Percentiles rank a stretch among this genome's conserved stretches.
phyloP scores from a whole-genome alignment of 1,139 yeast genomes.

The Hansenula sp. region DNA sequence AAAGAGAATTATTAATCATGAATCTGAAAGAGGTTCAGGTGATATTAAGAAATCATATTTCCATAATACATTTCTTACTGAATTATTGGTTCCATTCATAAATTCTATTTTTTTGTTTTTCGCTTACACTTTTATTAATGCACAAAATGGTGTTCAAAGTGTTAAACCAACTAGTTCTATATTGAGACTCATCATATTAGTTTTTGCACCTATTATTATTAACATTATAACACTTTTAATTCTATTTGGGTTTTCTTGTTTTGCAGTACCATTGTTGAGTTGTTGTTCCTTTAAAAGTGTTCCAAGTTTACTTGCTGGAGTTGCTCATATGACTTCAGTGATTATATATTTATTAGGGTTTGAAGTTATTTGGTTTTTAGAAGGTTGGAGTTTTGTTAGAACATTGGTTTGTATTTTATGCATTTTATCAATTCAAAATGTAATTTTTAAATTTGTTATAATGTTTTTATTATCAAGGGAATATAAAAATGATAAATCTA shows the following conservation, averaged over 20 bases:
- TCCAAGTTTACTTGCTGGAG: slow-evolving; percentile 37
- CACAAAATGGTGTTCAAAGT: slow-evolving; percentile 58
- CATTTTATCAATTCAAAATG: slow-evolving; percentile 49
- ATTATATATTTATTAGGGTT: slow-evolving; percentile 49
- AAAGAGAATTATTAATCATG: slow-evolving; percentile 31
- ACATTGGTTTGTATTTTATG: slow-evolving; percentile 56
- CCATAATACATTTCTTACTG: slow-evolving; percentile 47
- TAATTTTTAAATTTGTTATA: slow-evolving; percentile 43
- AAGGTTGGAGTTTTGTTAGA: slow-evolving; percentile 57
- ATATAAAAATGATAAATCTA: slow-evolving; percentile 47
- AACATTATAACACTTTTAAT: slow-evolving; percentile 40
- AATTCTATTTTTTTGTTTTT: slow-evolving; percentile 39
- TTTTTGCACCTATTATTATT: slow-evolving; percentile 48
- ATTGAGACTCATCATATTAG: slow-evolving; percentile 45
- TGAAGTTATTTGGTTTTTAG: slow-evolving; percentile 58
- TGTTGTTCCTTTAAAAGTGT: slow-evolving; percentile 34
- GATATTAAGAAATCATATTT: slow-evolving; percentile 39
- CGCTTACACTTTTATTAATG: slow-evolving; percentile 66
- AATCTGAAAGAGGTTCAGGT: slow-evolving; percentile 25
- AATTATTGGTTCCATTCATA: slow-evolving; percentile 46
- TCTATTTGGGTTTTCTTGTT: slow-evolving; percentile 43
- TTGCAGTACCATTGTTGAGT: slow-evolving; percentile 40
- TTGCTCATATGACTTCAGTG: slow-evolving; percentile 50
- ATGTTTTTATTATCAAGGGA: slow-evolving; percentile 56
- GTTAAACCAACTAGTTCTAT: slow-evolving; percentile 49